phyloP scores from a whole-genome alignment of 192 early-diverging fungal species.

The Gamsiella multidivaricata region DNA sequence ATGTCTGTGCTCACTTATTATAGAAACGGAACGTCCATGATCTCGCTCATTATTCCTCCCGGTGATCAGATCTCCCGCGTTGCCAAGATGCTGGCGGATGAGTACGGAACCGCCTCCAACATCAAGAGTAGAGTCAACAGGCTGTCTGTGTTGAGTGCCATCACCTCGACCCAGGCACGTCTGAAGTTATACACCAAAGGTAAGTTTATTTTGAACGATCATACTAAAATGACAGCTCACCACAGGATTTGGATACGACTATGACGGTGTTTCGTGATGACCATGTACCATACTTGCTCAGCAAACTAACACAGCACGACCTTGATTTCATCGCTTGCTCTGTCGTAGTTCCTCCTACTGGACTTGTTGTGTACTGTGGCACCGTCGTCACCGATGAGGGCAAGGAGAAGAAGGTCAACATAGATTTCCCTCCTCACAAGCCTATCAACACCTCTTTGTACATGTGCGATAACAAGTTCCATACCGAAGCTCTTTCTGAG shows the following conservation, averaged over 20 bases:
- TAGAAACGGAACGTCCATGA: conserved; percentile 99
- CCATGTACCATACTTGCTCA: neutral
- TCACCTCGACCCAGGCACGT: conserved; percentile 96
- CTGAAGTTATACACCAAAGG: conserved; percentile 93
- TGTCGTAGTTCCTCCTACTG: conserved; percentile 87
- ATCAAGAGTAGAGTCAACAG: conserved; percentile 99
- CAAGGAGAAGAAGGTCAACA: conserved; percentile 99
- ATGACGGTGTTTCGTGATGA: too few relatives aligned
- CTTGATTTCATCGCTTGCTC: neutral
- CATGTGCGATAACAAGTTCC: conserved; percentile 99
- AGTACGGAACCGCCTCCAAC: conserved; percentile 99
- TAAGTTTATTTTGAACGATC: too few relatives aligned
- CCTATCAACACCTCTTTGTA: conserved; percentile 99
- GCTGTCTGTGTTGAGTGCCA: conserved; percentile 95
- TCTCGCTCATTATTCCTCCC: conserved; percentile 96
- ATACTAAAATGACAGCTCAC: too few relatives aligned
- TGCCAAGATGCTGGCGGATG: conserved; percentile 94
- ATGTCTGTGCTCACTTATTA: neutral
- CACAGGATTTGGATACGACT: too few relatives aligned
- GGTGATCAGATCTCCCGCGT: conserved; percentile 92
- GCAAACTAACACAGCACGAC: neutral
- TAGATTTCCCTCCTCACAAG: conserved; percentile 99
- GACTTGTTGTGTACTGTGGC: conserved; percentile 94
- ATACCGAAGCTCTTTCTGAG: conserved; percentile 92
- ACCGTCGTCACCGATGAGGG: conserved; percentile 98